Conservation (phyloP, 257 asterid genomes). For the Anisodus tanguticus region DNA sequence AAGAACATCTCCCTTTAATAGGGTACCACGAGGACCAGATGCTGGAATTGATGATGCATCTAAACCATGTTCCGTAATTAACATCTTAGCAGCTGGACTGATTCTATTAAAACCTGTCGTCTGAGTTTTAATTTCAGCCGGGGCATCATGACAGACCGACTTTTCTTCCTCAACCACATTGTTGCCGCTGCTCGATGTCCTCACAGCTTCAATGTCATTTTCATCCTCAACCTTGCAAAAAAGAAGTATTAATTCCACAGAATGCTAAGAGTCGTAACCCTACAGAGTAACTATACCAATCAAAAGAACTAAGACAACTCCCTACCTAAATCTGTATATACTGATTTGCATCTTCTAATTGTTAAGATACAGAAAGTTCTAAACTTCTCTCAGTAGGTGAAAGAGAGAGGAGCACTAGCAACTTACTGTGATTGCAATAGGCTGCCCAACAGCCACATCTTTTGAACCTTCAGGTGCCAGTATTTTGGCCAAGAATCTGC, state of each 20-base stretch:
- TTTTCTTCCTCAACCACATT: slow-evolving; percentile 54
- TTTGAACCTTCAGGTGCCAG: slow-evolving; percentile 93
- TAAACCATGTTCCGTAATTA: slow-evolving; percentile 71
- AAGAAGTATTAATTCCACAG: slow-evolving; percentile 39
- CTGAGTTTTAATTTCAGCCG: slow-evolving; percentile 49
- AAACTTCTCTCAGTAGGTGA: background rate
- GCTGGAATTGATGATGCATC: slow-evolving; percentile 79
- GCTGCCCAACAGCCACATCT: slow-evolving; percentile 93
- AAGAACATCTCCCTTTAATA: slow-evolving; percentile 93
- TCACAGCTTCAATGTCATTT: slow-evolving; percentile 75
- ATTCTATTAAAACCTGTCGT: slow-evolving; percentile 62
- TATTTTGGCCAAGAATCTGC: slow-evolving; percentile 91
- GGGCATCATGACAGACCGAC: slow-evolving; percentile 45
- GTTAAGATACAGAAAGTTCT: background rate
- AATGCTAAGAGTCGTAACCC: slow-evolving; percentile 20
- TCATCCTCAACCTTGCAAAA: slow-evolving; percentile 88
- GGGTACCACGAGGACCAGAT: slow-evolving; percentile 97
- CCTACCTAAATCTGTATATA: background rate
- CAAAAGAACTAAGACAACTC: slow-evolving; percentile 1
- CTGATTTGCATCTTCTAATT: slow-evolving; percentile 22
- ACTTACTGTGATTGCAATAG: slow-evolving; percentile 91
- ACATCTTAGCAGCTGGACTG: slow-evolving; percentile 95
- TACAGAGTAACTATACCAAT: background rate
- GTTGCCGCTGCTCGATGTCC: slow-evolving; percentile 56
- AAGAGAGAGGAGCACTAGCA: slow-evolving; percentile 23